Base-by-base conservation (phyloP, 192 early-diverging fungal genomes). In the Bifiguratus adelaidae region DNA sequence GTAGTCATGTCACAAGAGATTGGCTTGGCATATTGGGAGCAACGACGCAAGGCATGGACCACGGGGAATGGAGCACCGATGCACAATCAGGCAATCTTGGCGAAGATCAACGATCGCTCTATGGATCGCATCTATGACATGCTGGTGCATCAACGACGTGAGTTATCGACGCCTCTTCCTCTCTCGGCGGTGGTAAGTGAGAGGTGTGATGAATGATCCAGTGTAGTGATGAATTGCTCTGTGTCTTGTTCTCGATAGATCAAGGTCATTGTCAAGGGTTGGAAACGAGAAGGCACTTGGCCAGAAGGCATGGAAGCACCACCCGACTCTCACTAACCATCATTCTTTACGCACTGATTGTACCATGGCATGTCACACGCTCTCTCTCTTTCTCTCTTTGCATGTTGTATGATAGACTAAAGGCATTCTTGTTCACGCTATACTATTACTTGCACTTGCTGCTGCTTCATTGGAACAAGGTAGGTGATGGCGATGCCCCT, bases 261-360 rank as follows among this genome's bases (percentile, higher is more conserved):
- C 26, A 60, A 67, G 21, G 57, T 76, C 12, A 45, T 76, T 34
- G 67, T 76, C 3, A 61, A 60, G 32, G 73, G 73, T 12, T 76
- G 73, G 73, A 67, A 76, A 44, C 52, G 70, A 24, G 69, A 76
- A 46, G 73, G 73, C 3, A 41, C 65, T 45, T 76, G 69, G 69
- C 66, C 56, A 43, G 59, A 67, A 33, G 63, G 50, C 28, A 57
- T 67, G 49, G 48, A 52, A 3, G 65, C 55, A 25, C 58, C 60
- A 27, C 34, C 23, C 13, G 47, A 53, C 34, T 55, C 30, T 11
- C 25, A 47, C 18, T 50, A 19, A 50, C 7, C 32, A 33, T 33
- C 32, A n/a, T n/a, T n/a, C n/a, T n/a, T n/a, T n/a, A n/a, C n/a
- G n/a, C n/a, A n/a, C n/a, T n/a, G n/a, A n/a, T n/a, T n/a, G n/a